phyloP scores from a whole-genome alignment of 768 basidiomycete species.

The Sarcomyxa edulis region DNA sequence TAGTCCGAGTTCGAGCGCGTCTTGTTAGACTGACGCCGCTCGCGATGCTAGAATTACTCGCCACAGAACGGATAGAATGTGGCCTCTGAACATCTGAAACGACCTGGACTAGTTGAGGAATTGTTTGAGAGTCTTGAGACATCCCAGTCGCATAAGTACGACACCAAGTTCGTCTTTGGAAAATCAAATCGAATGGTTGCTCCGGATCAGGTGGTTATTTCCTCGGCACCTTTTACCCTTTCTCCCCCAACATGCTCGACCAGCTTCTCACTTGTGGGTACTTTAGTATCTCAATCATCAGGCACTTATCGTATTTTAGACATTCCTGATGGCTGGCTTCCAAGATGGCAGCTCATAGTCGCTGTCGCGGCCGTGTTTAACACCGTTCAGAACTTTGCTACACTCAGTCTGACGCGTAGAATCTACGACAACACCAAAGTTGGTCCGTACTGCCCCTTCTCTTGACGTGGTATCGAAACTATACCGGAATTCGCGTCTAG shows the following conservation, averaged over 20 bases:
- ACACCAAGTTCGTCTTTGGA: too few relatives aligned
- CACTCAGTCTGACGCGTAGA: slow-evolving; percentile 69
- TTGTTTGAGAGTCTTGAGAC: too few relatives aligned
- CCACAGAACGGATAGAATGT: slow-evolving; percentile 40
- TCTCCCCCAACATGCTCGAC: too few relatives aligned
- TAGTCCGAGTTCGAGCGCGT: slow-evolving; percentile 46
- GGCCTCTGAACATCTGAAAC: slow-evolving; percentile 20
- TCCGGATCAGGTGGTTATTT: too few relatives aligned
- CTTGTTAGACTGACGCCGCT: slow-evolving; percentile 48
- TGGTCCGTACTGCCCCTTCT: not conserved
- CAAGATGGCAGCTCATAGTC: slow-evolving; percentile 85
- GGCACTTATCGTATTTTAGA: too few relatives aligned
- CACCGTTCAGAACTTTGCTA: slow-evolving; percentile 75
- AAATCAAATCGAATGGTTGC: too few relatives aligned
- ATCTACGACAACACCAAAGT: slow-evolving; percentile 53
- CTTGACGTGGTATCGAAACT: slow-evolving; percentile 1
- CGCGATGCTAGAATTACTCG: slow-evolving; percentile 43
- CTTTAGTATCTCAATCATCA: too few relatives aligned
- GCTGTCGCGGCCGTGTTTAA: slow-evolving; percentile 81
- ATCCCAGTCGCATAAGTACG: too few relatives aligned
- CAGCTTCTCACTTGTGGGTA: too few relatives aligned
- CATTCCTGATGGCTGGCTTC: slow-evolving; percentile 57
- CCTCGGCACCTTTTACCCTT: too few relatives aligned
- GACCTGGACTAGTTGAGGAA: too few relatives aligned
- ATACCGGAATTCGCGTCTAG: slow-evolving; percentile 34